phyloP scores from a whole-genome alignment of 1,284 basidiomycete species.

The Malassezia yamatoensis region DNA sequence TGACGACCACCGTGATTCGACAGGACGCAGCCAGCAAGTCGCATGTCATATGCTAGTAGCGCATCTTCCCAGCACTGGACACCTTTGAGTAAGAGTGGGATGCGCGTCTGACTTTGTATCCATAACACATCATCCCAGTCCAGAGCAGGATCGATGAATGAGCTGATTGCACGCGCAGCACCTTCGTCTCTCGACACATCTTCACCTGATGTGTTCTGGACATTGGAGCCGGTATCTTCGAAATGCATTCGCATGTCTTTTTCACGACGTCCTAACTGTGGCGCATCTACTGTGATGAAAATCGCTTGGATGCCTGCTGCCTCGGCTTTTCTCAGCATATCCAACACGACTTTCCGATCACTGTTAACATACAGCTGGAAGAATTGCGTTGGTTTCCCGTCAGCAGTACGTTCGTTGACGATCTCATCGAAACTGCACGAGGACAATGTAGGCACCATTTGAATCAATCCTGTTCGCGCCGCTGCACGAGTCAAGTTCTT shows the following conservation, averaged over 20 bases:
- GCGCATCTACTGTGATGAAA: slow-evolving; percentile 80
- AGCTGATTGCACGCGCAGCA: slow-evolving; percentile 50
- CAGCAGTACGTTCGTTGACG: slow-evolving; percentile 52
- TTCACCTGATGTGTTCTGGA: slow-evolving; percentile 41
- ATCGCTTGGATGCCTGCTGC: slow-evolving; percentile 65
- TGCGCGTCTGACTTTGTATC: slow-evolving; percentile 62
- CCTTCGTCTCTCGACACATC: slow-evolving; percentile 28
- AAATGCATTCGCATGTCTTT: slow-evolving; percentile 54
- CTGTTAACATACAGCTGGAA: slow-evolving; percentile 68
- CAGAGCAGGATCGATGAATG: slow-evolving; percentile 52
- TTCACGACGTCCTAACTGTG: slow-evolving; percentile 75
- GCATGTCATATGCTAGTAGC: slow-evolving; percentile 55
- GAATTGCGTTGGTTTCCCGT: slow-evolving; percentile 53
- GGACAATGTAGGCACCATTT: slow-evolving; percentile 52
- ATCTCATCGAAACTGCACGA: slow-evolving; percentile 58
- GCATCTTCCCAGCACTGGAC: slow-evolving; percentile 58
- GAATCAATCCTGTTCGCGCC: slow-evolving; percentile 63
- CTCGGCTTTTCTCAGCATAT: slow-evolving; percentile 64
- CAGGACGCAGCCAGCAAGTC: slow-evolving; percentile 50
- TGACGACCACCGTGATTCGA: slow-evolving; percentile 51
- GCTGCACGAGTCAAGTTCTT: slow-evolving; percentile 72
- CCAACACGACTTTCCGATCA: slow-evolving; percentile 60
- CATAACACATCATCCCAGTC: slow-evolving; percentile 58
- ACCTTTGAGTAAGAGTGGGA: slow-evolving; percentile 77
- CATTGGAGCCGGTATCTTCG: slow-evolving; percentile 44